Evolutionary conservation across 2,329 filamentous ascomycete species (phyloP), one percentile per base, ranked within the genome.

Genomic region (Aspergillus hiratsukae): DNA sequence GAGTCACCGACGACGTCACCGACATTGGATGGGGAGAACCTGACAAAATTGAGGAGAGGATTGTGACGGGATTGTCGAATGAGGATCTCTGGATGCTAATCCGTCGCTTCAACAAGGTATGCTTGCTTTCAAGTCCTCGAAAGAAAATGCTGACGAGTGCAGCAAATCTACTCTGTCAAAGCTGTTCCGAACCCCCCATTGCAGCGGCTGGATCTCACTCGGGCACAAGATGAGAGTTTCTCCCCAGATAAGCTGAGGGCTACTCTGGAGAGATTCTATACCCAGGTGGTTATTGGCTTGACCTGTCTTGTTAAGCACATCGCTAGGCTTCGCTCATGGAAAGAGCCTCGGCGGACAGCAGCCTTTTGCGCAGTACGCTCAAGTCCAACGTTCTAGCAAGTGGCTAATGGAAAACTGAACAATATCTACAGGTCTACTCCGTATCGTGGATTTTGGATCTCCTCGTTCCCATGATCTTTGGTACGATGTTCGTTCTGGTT

Each of bases 221-320:
- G 90, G 54, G 87, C 89, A 4, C 87, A 91, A 23, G 85, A 92
- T 54, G 90, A 94, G 61, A 87, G 91, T 53, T 94, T 94, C 69
- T 89, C 88, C 0, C 90, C 90, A 0, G 89, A 94, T 66, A 94
- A 94, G 73, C 76, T 95, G 53, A 82, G 90, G 9, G 84, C 87
- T 6, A 91, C 88, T 51, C 70, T 94, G 9, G 90, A 95, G 72
- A 80, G 91, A 14, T 76, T 94, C 9, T 96, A 95, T 70, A 91
- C 90, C 81, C 89, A 88, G 0, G 84, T 95, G 1, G 77, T 88
- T 8, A 83, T 93, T 49, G 82, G 87, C 11, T 48, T 91, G 10
- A 80, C 90, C 41, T 81, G 78, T 0, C 81, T 84, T 21, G 83
- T 82, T 59, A 91, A 93, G 66, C 90, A 95, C 59, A 80, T 93